Evolutionary conservation across 345 rosid genomes (phyloP), one percentile per base, ranked within the genome.

Genomic region (Raphanus sativus): DNA sequence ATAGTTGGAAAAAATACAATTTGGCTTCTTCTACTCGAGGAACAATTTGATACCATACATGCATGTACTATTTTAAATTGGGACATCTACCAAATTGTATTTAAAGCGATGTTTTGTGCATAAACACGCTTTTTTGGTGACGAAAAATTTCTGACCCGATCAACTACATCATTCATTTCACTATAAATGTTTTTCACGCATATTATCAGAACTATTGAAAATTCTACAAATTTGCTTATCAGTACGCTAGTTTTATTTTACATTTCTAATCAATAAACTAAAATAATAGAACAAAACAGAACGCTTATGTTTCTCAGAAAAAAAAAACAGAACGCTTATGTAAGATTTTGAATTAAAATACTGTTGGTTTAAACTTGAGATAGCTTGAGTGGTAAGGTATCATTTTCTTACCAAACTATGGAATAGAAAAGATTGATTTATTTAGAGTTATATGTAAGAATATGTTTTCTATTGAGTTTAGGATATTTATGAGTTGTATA

Each of bases 11-110:
- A 40, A 58, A 58, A 58, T 25, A 32, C 62, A 58, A 58, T 58
- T 58, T 58, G 62, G 62, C 62, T 58, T 58, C 62, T 58, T 56
- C 30, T 56, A 56, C 26, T 56, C n/a, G 6, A 56, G 30, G 62
- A 11, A 28, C 62, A 56, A 17, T 56, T 56, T 56, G 12, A 56
- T 56, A 56, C 61, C 29, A 21, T 56, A 55, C 26, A 55, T 4
- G 12, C 29, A 56, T 21, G 28, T 21, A 24, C 30, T 24, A 9
- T 56, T 56, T 26, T 56, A 56, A 56, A 56, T 12, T 9, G n/a
- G 62, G 62, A 56, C 62, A 56, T 56, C 5, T 56, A 56, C 62
- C 62, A 8, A 56, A 24, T 17, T 56, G 28, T 24, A 24, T 56
- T 56, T 8, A 24, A 56, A 56, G 30, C 26, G 30, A 56, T 56